Percentiles rank a stretch among this genome's conserved stretches.
Evolutionary conservation across 176 grass and related monocot genomes (phyloP).

Genomic region (Triticum dicoccoides): DNA sequence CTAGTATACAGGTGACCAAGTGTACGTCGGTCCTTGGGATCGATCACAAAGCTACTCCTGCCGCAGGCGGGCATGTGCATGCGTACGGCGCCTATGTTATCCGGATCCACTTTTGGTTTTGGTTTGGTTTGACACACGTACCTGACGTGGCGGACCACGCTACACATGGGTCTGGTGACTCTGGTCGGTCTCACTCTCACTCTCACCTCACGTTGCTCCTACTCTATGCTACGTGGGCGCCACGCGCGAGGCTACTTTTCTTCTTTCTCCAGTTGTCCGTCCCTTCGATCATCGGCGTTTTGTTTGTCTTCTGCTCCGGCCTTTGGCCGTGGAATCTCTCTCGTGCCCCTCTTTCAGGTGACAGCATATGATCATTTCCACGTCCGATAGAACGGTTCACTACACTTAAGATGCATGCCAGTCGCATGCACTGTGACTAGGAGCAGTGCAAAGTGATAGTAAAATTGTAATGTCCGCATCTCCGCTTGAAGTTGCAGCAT

Average conservation of each 20-base stretch:
- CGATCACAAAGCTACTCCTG: neutral
- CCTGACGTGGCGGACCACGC: slow-evolving; percentile 24
- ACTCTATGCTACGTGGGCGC: neutral
- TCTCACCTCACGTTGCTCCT: neutral
- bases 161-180: slow-evolving; percentile 20
- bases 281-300: neutral
- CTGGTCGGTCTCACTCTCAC: neutral
- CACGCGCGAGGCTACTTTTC: neutral
- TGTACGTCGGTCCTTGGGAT: neutral
- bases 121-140: neutral
- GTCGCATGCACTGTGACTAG: neutral
- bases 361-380: neutral
- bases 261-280: neutral
- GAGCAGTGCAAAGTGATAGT: too few relatives aligned
- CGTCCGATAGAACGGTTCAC: neutral
- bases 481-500: neutral
- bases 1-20: too few relatives aligned
- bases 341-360: neutral
- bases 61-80: too few relatives aligned
- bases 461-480: neutral
- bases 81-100: neutral
- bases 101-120: neutral
- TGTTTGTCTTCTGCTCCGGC: slow-evolving; percentile 18
- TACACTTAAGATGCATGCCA: too few relatives aligned
- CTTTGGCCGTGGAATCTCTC: slow-evolving; percentile 3